These are phyloP conservation scores for Blastobotrys illinoisensis DNA, from an alignment of 1,139 yeast species.

Conservation along the genomic window DNA sequence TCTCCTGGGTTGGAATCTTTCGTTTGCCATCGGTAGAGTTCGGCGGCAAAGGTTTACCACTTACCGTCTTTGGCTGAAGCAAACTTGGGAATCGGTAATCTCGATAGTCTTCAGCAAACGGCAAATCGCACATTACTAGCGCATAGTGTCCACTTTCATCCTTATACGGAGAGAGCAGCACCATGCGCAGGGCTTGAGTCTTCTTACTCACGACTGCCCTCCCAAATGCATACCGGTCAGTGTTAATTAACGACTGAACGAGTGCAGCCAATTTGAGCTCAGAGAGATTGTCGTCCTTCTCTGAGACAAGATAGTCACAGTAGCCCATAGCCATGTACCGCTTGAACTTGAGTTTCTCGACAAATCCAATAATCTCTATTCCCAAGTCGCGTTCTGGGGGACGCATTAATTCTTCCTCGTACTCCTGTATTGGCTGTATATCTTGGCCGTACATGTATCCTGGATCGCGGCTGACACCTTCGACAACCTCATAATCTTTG, in stretches of 20 bases:
- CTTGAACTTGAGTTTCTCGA: conserved; percentile 44
- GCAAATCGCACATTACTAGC: conserved; percentile 47
- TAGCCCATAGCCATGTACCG: conserved; percentile 57
- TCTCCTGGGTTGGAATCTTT: conserved; percentile 33
- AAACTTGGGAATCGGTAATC: conserved; percentile 55
- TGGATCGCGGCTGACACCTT: conserved; percentile 30
- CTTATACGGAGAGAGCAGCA: conserved; percentile 50
- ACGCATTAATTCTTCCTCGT: conserved; percentile 39
- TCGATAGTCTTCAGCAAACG: conserved; percentile 74
- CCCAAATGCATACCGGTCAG: conserved; percentile 1
- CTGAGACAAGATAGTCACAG: conserved; percentile 47
- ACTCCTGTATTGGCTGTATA: conserved; percentile 42
- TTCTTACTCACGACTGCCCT: conserved; percentile 1
- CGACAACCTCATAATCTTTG: conserved; percentile 19
- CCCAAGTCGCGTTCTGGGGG: conserved; percentile 12
- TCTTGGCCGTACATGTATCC: conserved; percentile 72
- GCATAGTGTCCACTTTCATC: conserved; percentile 21
- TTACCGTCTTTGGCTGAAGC: conserved; percentile 33
- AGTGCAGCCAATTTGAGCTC: conserved; percentile 47
- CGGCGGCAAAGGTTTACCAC: conserved; percentile 30
- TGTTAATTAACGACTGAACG: conserved; percentile 42
- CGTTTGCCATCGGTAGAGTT: conserved; percentile 17
- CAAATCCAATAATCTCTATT: conserved; percentile 62
- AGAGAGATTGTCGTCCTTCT: conserved; percentile 39
- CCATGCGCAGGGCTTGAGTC: conserved; percentile 30